Evolutionary conservation across 2,329 filamentous ascomycete species (phyloP).

Genomic region (Coniella vitis): DNA sequence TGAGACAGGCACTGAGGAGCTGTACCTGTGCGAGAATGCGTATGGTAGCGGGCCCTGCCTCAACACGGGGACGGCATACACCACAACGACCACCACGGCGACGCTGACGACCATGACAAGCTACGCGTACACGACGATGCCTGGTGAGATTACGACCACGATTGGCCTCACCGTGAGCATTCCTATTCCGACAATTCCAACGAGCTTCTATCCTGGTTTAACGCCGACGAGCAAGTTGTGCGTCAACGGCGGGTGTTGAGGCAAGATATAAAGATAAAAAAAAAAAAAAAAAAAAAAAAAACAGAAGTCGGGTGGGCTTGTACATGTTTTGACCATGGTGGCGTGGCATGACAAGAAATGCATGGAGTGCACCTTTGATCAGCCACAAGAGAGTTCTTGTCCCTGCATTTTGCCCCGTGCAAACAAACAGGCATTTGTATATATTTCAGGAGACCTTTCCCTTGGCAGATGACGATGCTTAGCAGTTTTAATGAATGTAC

Average conservation of each 20-base stretch:
- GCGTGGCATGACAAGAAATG: no score
- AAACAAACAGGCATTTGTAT: no score
- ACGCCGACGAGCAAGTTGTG: constrained; percentile 8
- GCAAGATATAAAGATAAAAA: neutral
- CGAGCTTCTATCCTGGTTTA: constrained; percentile 12
- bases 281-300: neutral
- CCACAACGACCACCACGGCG: constrained; percentile 15
- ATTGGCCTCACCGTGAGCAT: constrained; percentile 10
- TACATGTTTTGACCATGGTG: neutral
- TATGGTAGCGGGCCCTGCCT: constrained; percentile 18
- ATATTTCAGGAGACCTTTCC: no score
- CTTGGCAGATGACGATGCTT: no score
- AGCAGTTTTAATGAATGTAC: no score
- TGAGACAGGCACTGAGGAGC: constrained; percentile 31
- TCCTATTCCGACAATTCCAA: constrained; percentile 10
- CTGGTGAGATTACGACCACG: constrained; percentile 6
- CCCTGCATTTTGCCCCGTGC: no score
- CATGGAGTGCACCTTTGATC: no score
- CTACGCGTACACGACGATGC: constrained; percentile 13
- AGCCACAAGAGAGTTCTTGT: no score
- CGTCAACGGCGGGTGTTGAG: neutral
- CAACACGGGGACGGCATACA: constrained; percentile 1
- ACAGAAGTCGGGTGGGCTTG: neutral
- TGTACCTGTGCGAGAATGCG: constrained; percentile 17
- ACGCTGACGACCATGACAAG: constrained; percentile 8